A percentile compares a stretch with the other conserved stretches of the same genome.
These are phyloP conservation scores for Willaertia magna DNA, from an alignment of 208 protist species.

Conservation along the genomic window DNA sequence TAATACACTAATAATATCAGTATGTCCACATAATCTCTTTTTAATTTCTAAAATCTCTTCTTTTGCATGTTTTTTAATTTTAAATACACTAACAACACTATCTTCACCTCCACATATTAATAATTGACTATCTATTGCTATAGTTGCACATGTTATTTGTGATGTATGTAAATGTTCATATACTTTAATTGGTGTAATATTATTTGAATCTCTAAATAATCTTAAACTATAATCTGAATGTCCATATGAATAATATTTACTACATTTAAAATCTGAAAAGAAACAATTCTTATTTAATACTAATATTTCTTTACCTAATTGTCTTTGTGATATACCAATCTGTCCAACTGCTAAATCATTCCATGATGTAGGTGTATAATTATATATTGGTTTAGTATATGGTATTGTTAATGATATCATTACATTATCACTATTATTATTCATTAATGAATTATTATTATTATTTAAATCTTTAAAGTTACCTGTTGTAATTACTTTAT, in stretches of 20 bases:
- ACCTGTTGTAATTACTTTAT: background rate
- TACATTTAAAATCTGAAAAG: background rate
- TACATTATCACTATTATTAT: no score
- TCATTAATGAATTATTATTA: no score
- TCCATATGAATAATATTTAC: background rate
- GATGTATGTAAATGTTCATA: background rate
- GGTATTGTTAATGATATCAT: no score
- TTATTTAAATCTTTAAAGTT: no score
- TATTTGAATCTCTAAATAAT: background rate
- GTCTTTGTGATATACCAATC: background rate
- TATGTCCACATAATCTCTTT: slow-evolving; percentile 15
- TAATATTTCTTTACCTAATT: background rate
- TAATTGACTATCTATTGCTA: background rate
- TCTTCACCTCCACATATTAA: background rate
- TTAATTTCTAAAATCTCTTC: background rate
- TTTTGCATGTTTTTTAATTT: background rate
- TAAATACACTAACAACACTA: background rate
- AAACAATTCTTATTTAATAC: background rate
- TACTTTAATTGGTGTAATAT: background rate
- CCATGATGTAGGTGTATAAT: background rate
- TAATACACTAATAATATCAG: slow-evolving; percentile 7
- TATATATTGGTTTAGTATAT: no score
- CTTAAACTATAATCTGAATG: background rate
- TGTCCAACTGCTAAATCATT: background rate
- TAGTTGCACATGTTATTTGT: background rate